Base-by-base conservation (phyloP, 2,329 filamentous ascomycete species). In the Cladosporium sp. region DNA sequence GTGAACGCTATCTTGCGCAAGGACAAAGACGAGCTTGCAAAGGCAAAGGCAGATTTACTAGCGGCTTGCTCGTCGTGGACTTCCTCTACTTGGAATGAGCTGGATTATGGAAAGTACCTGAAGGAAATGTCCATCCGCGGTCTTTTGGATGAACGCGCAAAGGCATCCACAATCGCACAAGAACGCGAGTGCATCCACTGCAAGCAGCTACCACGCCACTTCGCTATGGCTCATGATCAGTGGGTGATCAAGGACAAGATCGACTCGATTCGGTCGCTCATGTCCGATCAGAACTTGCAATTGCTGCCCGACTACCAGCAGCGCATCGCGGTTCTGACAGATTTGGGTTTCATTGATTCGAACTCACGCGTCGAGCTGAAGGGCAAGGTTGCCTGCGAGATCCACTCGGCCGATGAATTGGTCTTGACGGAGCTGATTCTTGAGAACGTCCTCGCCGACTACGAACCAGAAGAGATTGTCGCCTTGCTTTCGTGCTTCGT, bases 191-290 rank as follows among this genome's bases (percentile, higher is more conserved):
- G 86, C 56, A 70, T 87, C 18, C 71, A 77, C 35, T 98, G 93
- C 64, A 81, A 84, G 0, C 71, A 86, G 46, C 95, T 97, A 70
- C 68, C 93, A 57, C 92, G 95, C 70, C 93, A 98, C 68, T 96
- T 93, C 67, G 87, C 90, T 57, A 95, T 95, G 87, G 88, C 91
- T 64, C 90, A 98, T 65, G 89, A 96, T 66, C 88, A 96, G 71
- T 97, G 92, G 90, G 79, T 95, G 43, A 89, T 98, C 68, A 89
- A 93, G 68, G 90, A 95, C 68, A 91, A 95, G 62, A 96, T 98
- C 61, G 82, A 84, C 11, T 84, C 91, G 56, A 77, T 98, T 54
- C 89, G 91, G 56, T 86, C 89, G 65, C 78, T 92, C 28, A 89
- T 97, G 72, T 96, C 93, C 1, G 90, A 97, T 68, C 92, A 97